Base-by-base conservation (phyloP, 2,329 filamentous ascomycete genomes). In the Apiospora koreana region DNA sequence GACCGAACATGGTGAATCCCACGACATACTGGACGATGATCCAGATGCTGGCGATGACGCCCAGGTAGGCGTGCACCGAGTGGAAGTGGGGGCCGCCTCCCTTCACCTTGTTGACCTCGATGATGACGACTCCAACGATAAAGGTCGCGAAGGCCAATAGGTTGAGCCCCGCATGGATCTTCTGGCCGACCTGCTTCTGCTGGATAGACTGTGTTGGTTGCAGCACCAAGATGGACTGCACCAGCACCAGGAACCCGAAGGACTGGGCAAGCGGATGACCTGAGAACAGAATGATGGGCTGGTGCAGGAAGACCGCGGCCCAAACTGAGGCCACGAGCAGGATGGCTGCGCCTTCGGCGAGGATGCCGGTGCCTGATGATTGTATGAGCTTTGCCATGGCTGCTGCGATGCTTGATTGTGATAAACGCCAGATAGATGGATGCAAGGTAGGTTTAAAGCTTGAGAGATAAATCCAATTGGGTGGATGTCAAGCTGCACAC, bases 61-160 rank as follows among this genome's bases (percentile, higher is more conserved):
- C 96, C 10, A 98, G 86, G 76, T 94, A 93, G 10, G 91, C 94
- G 80, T 98, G 96, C 0, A 88, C 83, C 0, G 93, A 95, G 74
- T 92, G 89, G 80, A 98, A 95, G 82, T 97, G 94, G 10, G 84
- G 82, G 68, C 91, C 88, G 66, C 85, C 81, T 79, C 89, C 90
- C 65, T 85, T 82, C 73, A 91, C 83, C 81, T 99, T 99, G 87
- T 97, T 98, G 80, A 93, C 87, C 81, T 94, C 91, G 81, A 96
- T 95, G 72, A 93, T 83, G 73, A 88, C 82, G 46, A 94, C 86
- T 69, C 93, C 93, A 21, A 88, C 86, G 66, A 89, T 81, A 67
- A 94, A 87, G 68, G 87, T 78, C 12, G 88, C 82, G 68, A 93
- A 82, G 54, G 90, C 89, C 65, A 93, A 75, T 38, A 89, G 81